These are phyloP conservation scores for Entomortierella beljakovae DNA, from an alignment of 192 early-diverging fungal genomes.

Conservation along the genomic window DNA sequence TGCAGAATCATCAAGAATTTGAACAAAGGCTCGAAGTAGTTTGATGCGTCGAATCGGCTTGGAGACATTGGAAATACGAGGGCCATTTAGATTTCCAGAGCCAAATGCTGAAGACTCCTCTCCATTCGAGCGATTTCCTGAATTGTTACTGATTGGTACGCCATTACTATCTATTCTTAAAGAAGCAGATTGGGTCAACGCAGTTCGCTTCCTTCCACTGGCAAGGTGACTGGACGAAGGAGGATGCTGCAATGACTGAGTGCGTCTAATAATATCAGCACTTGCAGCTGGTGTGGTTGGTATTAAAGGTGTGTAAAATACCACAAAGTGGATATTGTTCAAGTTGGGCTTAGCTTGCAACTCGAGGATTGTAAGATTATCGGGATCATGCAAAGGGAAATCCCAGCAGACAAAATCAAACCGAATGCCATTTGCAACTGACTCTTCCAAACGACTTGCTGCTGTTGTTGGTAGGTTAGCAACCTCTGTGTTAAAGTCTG, in stretches of 20 bases:
- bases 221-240: slow-evolving; percentile 11
- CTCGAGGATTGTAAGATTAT: slow-evolving; percentile 41
- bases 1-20: slow-evolving; percentile 48
- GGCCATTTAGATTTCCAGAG: slow-evolving; percentile 34
- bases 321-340: slow-evolving; percentile 49
- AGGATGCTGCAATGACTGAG: slow-evolving; percentile 43
- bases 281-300: too few species aligned
- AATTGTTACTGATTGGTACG: background rate
- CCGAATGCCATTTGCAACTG: slow-evolving; percentile 45
- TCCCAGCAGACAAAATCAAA: slow-evolving; percentile 56
- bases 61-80: slow-evolving; percentile 54
- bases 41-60: slow-evolving; percentile 59
- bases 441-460: slow-evolving; percentile 43
- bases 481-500: slow-evolving; percentile 48
- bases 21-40: slow-evolving; percentile 54
- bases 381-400: slow-evolving; percentile 41
- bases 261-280: slow-evolving; percentile 30
- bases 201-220: slow-evolving; percentile 19
- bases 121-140: background rate
- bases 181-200: slow-evolving; percentile 32
- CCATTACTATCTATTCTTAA: slow-evolving; percentile 19
- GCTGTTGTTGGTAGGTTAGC: slow-evolving; percentile 37
- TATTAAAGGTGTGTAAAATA: slow-evolving; percentile 36
- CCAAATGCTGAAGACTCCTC: slow-evolving; percentile 34
- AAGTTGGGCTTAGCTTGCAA: slow-evolving; percentile 25